Evolutionary conservation across 129 eudicot genomes (phyloP).

Genomic region (Smallanthus sonchifolius): DNA sequence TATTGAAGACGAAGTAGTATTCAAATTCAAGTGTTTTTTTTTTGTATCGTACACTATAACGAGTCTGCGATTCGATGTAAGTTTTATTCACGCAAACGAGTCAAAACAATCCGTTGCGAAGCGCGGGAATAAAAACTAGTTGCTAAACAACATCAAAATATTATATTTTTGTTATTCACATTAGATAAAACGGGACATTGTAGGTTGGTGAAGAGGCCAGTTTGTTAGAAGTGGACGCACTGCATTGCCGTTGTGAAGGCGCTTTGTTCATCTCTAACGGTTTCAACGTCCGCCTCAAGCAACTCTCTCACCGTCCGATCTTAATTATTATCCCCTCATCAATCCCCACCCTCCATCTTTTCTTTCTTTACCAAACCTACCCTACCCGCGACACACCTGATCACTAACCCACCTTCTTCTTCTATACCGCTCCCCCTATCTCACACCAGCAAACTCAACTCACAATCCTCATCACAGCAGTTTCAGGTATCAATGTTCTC

Average conservation of each 20-base stretch:
- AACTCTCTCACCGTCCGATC: constrained; percentile 14
- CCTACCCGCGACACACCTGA: constrained; percentile 29
- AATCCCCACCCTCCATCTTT: constrained; percentile 13
- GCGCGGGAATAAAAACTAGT: no score
- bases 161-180: not conserved
- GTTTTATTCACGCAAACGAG: no score
- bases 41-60: no score
- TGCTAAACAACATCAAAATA: not conserved
- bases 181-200: not conserved
- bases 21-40: no score
- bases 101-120: not conserved
- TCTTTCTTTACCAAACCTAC: constrained; percentile 17
- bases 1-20: no score
- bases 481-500: not conserved
- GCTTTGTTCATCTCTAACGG: constrained; percentile 41
- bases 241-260: constrained; percentile 35
- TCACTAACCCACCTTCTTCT: constrained; percentile 21
- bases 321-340: constrained; percentile 7
- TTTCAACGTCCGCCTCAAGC: constrained; percentile 51
- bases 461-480: not conserved
- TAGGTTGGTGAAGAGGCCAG: constrained; percentile 41
- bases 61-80: no score
- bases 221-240: constrained; percentile 48
- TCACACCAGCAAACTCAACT: constrained; percentile 20
- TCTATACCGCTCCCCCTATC: constrained; percentile 8